Evolutionary conservation across 192 early-diverging fungal species (phyloP).

Genomic region (Backusella westeae): DNA sequence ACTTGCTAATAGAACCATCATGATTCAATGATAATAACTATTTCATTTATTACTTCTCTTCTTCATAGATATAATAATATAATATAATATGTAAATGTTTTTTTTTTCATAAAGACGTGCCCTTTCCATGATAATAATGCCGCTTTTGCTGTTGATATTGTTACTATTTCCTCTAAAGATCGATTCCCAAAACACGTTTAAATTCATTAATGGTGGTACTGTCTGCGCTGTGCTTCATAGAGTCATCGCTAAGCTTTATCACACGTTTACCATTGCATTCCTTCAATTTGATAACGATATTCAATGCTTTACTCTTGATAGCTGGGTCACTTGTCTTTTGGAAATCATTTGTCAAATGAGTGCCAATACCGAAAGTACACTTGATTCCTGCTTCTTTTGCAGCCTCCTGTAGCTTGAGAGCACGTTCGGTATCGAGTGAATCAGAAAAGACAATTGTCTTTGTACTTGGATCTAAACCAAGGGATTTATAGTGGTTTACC

Average conservation of each 20-base stretch:
- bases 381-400: conserved; percentile 46
- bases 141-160: not conserved
- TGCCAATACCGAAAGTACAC: conserved; percentile 71
- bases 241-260: conserved; percentile 72
- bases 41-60: not conserved
- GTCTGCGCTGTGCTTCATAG: conserved; percentile 60
- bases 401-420: conserved; percentile 47
- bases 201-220: conserved; percentile 45
- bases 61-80: not conserved
- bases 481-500: conserved; percentile 48
- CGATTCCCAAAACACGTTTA: conserved; percentile 38
- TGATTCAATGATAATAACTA: not conserved
- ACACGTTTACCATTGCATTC: conserved; percentile 53
- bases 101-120: not conserved
- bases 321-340: conserved; percentile 27
- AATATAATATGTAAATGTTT: not conserved
- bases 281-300: conserved; percentile 77
- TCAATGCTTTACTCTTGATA: conserved; percentile 49
- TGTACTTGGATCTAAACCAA: conserved; percentile 57
- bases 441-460: conserved; percentile 76
- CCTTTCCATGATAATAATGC: not conserved
- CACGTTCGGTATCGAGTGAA: conserved; percentile 50
- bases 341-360: conserved; percentile 75
- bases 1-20: too few species aligned
- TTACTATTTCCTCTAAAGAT: not conserved